phyloP scores from a whole-genome alignment of 768 basidiomycete species.

The Dictyophora rubrovolvata region DNA sequence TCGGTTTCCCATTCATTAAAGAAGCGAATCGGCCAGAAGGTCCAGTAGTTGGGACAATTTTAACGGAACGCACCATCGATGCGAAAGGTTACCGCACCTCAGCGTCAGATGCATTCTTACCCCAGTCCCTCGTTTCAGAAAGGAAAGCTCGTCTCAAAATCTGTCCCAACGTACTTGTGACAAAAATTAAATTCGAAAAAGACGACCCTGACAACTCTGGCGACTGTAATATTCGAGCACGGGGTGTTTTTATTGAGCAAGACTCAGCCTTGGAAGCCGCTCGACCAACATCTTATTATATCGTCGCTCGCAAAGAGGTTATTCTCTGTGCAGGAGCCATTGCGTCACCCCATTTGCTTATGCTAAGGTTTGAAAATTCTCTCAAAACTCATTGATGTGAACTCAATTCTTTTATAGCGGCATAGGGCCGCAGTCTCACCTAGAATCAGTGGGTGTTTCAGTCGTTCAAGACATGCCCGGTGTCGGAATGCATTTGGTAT shows the following conservation, averaged over 20 bases:
- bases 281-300: neutral
- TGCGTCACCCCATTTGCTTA: slow-evolving; percentile 16
- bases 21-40: neutral
- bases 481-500: neutral
- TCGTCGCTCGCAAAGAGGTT: slow-evolving; percentile 11
- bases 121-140: neutral
- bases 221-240: neutral
- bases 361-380: slow-evolving; percentile 15
- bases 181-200: neutral
- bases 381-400: neutral
- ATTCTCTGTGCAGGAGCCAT: slow-evolving; percentile 17
- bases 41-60: neutral
- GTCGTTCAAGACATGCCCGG: neutral
- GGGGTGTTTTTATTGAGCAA: neutral
- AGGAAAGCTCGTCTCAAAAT: neutral
- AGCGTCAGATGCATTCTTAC: neutral
- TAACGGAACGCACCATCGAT: neutral
- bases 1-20: neutral
- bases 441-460: neutral
- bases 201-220: neutral
- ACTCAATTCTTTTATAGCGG: slow-evolving; percentile 2
- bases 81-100: neutral
- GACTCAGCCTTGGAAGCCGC: neutral
- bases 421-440: slow-evolving; percentile 10
- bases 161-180: neutral